These are phyloP conservation scores for Eragrostis tef DNA, from an alignment of 202 grass and related monocot genomes.

Conservation along the genomic window DNA sequence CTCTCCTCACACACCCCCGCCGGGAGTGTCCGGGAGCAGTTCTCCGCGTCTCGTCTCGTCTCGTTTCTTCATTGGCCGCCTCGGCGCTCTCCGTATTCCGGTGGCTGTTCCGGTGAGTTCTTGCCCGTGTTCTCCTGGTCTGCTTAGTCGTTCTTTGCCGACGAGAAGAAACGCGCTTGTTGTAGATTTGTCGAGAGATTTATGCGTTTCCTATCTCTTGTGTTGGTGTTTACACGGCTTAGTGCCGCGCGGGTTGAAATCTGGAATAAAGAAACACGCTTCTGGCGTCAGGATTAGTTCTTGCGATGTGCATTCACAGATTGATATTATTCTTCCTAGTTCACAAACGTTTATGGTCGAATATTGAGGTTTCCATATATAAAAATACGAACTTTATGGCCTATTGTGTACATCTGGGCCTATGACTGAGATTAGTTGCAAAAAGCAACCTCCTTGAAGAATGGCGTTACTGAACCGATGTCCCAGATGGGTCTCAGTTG, in stretches of 20 bases:
- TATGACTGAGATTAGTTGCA: background rate
- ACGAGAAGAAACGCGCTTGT: background rate
- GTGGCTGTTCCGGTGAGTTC: background rate
- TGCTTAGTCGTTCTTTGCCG: background rate
- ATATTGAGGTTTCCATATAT: background rate
- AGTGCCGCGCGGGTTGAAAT: background rate
- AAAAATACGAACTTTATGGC: background rate
- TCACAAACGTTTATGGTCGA: background rate
- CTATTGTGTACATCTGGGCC: background rate
- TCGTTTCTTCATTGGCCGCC: background rate
- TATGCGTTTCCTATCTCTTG: background rate
- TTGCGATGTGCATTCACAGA: background rate
- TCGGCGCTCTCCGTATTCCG: background rate
- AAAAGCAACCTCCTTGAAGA: background rate
- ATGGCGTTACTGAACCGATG: background rate
- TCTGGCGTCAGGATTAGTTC: background rate
- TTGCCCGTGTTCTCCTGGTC: background rate
- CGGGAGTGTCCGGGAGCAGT: background rate
- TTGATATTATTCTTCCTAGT: background rate
- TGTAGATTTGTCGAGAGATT: slow-evolving; percentile 3
- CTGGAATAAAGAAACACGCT: background rate
- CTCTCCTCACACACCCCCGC: too few species aligned
- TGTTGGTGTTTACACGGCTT: background rate
- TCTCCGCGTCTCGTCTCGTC: background rate
- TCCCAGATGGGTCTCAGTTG: background rate